These are phyloP conservation scores for Lophiostoma macrostomum DNA, from an alignment of 495 filamentous ascomycete genomes.

Conservation along the genomic window DNA sequence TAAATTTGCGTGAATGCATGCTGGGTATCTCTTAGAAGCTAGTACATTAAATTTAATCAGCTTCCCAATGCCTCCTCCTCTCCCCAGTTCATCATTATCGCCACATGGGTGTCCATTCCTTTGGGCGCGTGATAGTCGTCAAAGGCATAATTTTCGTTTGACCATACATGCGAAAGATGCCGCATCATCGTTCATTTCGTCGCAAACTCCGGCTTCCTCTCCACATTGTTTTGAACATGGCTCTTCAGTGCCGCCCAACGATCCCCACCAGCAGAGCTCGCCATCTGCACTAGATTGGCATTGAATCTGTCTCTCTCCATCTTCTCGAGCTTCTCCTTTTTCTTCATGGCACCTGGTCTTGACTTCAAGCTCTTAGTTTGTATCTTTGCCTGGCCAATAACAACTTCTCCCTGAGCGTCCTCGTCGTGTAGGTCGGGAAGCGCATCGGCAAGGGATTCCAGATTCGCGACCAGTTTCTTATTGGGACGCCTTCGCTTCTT, in stretches of 20 bases:
- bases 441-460: conserved; percentile 74
- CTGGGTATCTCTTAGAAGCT: no score
- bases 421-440: conserved; percentile 57
- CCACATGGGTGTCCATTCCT: no score
- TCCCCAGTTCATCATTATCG: no score
- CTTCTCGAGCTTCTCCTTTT: conserved; percentile 72
- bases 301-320: conserved; percentile 79
- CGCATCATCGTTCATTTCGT: background rate
- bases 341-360: conserved; percentile 75
- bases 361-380: conserved; percentile 67
- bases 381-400: conserved; percentile 49
- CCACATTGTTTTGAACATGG: conserved; percentile 71
- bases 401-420: conserved; percentile 36
- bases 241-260: conserved; percentile 66
- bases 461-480: conserved; percentile 73
- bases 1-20: no score
- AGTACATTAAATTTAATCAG: no score
- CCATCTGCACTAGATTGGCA: conserved; percentile 67
- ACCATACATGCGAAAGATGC: no score
- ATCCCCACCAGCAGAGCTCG: conserved; percentile 46
- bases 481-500: conserved; percentile 62
- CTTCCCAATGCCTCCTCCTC: no score
- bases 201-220: conserved; percentile 64
- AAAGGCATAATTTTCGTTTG: no score
- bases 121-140: no score